Percentiles rank a stretch among this genome's conserved stretches.
Conservation (phyloP, 1,139 yeast genomes). For the Scheffersomyces parashehatae region DNA sequence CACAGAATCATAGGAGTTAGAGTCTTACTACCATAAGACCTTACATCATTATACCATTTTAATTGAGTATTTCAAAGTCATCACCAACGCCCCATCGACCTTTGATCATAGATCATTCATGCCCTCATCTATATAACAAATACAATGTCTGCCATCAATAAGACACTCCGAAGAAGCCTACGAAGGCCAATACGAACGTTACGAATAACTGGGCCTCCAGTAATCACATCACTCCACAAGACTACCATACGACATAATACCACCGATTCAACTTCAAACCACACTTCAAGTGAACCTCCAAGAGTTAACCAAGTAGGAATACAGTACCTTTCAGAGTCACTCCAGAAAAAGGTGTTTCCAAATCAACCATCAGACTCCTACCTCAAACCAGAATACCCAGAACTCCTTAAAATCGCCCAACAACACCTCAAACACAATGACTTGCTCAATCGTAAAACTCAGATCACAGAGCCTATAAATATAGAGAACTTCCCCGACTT, state of each 20-base stretch:
- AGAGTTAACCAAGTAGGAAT: slow-evolving; percentile 64
- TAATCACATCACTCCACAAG: background rate
- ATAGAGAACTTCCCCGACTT: slow-evolving; percentile 64
- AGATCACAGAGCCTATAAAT: slow-evolving; percentile 58
- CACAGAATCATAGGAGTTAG: too few relatives aligned
- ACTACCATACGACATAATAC: background rate
- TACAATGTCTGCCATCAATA: too few relatives aligned
- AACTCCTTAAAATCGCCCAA: slow-evolving; percentile 57
- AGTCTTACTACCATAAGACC: too few relatives aligned
- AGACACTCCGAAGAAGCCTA: too few relatives aligned
- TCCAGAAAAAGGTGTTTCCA: slow-evolving; percentile 67
- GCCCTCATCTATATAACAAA: too few relatives aligned
- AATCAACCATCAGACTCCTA: slow-evolving; percentile 24
- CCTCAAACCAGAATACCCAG: slow-evolving; percentile 26
- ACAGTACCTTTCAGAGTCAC: slow-evolving; percentile 62
- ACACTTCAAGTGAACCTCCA: slow-evolving; percentile 27
- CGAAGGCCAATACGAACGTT: too few relatives aligned
- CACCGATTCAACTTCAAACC: background rate
- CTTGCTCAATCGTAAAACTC: slow-evolving; percentile 78
- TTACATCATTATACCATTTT: too few relatives aligned
- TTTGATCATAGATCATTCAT: too few relatives aligned
- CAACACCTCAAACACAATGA: slow-evolving; percentile 62
- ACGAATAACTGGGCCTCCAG: too few relatives aligned
- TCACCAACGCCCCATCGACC: too few relatives aligned
- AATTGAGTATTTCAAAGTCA: too few relatives aligned